phyloP scores from a whole-genome alignment of 1,139 yeast species.

The Pichia cactophila region DNA sequence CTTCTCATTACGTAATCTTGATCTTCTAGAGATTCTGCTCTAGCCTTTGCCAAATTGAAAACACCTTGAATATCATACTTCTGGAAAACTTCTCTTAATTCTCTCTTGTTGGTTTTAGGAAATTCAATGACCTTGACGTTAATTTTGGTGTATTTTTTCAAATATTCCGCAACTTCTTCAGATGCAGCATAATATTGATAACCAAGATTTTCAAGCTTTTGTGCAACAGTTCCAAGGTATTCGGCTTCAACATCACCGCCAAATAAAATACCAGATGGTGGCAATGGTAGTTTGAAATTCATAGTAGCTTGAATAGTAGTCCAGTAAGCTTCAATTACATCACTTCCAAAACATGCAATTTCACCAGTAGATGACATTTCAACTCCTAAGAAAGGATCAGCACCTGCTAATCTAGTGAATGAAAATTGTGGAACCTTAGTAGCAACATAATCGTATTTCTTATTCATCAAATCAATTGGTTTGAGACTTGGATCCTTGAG shows the following conservation, averaged over 20 bases:
- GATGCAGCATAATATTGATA: conserved; percentile 79
- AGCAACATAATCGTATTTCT: conserved; percentile 69
- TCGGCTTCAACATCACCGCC: conserved; percentile 85
- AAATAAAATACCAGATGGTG: conserved; percentile 81
- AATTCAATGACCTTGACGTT: conserved; percentile 67
- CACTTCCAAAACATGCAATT: conserved; percentile 90
- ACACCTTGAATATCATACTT: conserved; percentile 77
- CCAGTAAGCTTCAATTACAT: conserved; percentile 91
- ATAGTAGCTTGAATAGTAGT: conserved; percentile 92
- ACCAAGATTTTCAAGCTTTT: conserved; percentile 62
- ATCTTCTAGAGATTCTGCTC: conserved; percentile 80
- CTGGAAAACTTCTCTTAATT: conserved; percentile 87
- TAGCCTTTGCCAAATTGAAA: conserved; percentile 80
- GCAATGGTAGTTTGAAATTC: conserved; percentile 90
- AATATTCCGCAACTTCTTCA: conserved; percentile 60
- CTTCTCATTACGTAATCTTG: conserved; percentile 97
- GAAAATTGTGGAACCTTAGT: conserved; percentile 98
- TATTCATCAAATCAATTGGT: conserved; percentile 62
- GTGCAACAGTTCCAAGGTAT: conserved; percentile 66
- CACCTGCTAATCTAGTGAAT: conserved; percentile 96
- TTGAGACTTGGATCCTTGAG: conserved; percentile 63
- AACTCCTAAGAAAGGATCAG: conserved; percentile 97
- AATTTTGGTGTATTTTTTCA: conserved; percentile 31
- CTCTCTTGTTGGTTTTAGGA: conserved; percentile 90
- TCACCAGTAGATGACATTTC: conserved; percentile 99